Evolutionary conservation across 2,329 filamentous ascomycete species (phyloP).

Genomic region (Penicillium nordicum): DNA sequence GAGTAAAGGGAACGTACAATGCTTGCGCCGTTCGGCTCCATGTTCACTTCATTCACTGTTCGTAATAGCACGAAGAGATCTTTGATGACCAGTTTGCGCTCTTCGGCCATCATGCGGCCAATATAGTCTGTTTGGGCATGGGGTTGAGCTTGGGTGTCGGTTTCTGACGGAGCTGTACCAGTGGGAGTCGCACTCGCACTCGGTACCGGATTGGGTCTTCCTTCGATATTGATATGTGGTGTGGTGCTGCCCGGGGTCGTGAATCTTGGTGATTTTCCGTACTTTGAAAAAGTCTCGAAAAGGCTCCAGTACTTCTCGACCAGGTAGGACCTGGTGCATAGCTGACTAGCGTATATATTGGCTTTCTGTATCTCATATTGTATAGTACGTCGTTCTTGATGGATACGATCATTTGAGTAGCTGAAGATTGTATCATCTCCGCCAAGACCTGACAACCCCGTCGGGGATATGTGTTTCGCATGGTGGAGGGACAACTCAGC

Average conservation of each 20-base stretch:
- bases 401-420: constrained; percentile 28
- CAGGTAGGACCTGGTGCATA: constrained; percentile 77
- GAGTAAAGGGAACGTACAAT: constrained; percentile 50
- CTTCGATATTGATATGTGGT: constrained; percentile 20
- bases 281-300: constrained; percentile 58
- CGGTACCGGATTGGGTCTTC: constrained; percentile 8
- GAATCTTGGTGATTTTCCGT: constrained; percentile 20
- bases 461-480: constrained; percentile 8
- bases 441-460: constrained; percentile 9
- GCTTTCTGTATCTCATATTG: constrained; percentile 90
- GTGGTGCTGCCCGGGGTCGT: constrained; percentile 7
- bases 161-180: background rate
- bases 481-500: constrained; percentile 61
- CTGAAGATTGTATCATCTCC: constrained; percentile 20
- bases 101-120: constrained; percentile 64
- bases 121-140: constrained; percentile 49
- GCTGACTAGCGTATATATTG: constrained; percentile 78
- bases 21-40: constrained; percentile 68
- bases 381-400: constrained; percentile 41
- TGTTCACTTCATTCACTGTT: constrained; percentile 77
- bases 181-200: background rate
- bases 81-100: constrained; percentile 77
- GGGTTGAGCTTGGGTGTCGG: constrained; percentile 28
- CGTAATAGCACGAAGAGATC: constrained; percentile 71
- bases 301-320: constrained; percentile 83